Percentiles rank a stretch among this genome's conserved stretches.
Conservation (phyloP, 176 grass and related monocot species). For the Carex kokanica region DNA sequence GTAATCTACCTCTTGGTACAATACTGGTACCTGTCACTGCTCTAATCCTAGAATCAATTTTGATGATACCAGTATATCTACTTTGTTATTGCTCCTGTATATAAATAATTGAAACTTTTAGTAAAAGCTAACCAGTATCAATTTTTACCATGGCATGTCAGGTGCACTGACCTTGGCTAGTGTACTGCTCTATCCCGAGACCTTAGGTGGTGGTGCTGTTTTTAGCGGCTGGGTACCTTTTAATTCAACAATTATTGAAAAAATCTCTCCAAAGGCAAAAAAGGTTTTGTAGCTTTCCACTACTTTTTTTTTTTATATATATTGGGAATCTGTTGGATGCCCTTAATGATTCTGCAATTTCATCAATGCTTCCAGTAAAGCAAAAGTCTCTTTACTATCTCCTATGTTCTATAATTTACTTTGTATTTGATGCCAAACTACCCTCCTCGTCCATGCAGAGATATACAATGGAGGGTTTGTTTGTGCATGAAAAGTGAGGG, state of each 20-base stretch:
- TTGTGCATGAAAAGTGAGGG: not conserved
- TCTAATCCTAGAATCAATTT: not conserved
- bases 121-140: not conserved
- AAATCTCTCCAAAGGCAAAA: slow-evolving; percentile 66
- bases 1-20: not conserved
- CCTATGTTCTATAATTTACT: not conserved
- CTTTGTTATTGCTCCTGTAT: not conserved
- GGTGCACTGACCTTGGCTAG: slow-evolving; percentile 84
- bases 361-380: not conserved
- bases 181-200: slow-evolving; percentile 83
- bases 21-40: not conserved
- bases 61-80: not conserved
- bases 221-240: slow-evolving; percentile 96
- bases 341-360: not conserved
- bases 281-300: slow-evolving; percentile 35
- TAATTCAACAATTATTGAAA: slow-evolving; percentile 56
- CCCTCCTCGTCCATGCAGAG: not conserved
- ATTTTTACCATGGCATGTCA: slow-evolving; percentile 15
- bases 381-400: not conserved
- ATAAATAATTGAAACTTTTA: not conserved
- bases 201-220: slow-evolving; percentile 65
- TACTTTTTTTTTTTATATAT: not conserved
- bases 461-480: not conserved
- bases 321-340: not conserved
- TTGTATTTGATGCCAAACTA: not conserved